Conservation (phyloP, 2,329 filamentous ascomycete genomes). For the Clonostachys chloroleuca region DNA sequence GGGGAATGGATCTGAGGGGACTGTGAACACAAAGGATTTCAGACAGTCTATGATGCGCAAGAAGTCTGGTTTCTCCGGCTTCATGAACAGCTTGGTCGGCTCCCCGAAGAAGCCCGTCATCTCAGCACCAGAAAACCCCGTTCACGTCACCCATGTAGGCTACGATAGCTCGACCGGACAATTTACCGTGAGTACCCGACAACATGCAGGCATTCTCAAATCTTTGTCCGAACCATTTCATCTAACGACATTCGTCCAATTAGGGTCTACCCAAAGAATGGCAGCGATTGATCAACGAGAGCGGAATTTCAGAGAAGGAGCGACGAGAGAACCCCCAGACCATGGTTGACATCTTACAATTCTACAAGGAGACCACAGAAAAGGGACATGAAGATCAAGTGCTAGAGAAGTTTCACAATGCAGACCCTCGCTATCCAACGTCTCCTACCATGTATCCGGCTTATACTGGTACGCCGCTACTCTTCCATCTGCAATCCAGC, state of each 20-base stretch:
- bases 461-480: slow-evolving; percentile 53
- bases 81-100: slow-evolving; percentile 78
- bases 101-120: slow-evolving; percentile 90
- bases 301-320: slow-evolving; percentile 93
- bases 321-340: slow-evolving; percentile 94
- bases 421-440: slow-evolving; percentile 9
- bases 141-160: slow-evolving; percentile 96
- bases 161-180: slow-evolving; percentile 95
- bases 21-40: slow-evolving; percentile 38
- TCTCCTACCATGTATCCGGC: slow-evolving; percentile 17
- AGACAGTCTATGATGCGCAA: slow-evolving; percentile 65
- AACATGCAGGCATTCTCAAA: not conserved
- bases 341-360: slow-evolving; percentile 91
- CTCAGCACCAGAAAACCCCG: slow-evolving; percentile 95
- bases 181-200: slow-evolving; percentile 72
- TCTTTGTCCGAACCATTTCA: not conserved
- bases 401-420: slow-evolving; percentile 92
- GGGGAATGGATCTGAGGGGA: not conserved
- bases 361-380: slow-evolving; percentile 93
- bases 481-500: slow-evolving; percentile 35
- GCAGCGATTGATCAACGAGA: slow-evolving; percentile 93
- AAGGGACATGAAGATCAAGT: slow-evolving; percentile 77
- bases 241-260: not conserved
- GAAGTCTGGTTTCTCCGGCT: slow-evolving; percentile 84
- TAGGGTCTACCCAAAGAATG: slow-evolving; percentile 96